A percentile compares a stretch with the other conserved stretches of the same genome.
Conservation (phyloP, 257 asterid species). For the Primulina eburnea region DNA sequence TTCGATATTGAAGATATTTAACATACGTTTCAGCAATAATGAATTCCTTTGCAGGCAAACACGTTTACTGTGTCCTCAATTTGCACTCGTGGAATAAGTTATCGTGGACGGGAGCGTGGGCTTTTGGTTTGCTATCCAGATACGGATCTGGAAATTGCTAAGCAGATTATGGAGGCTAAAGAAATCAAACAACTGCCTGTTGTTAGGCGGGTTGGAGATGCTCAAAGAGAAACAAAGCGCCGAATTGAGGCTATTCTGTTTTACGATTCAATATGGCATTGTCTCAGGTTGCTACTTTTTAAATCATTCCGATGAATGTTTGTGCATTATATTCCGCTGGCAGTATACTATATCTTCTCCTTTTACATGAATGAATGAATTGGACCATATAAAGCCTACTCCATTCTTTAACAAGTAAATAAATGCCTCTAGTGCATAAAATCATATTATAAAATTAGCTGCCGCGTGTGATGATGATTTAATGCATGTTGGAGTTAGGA, state of each 20-base stretch:
- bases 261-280: conserved; percentile 73
- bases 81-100: conserved; percentile 75
- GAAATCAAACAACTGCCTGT: conserved; percentile 91
- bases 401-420: background rate
- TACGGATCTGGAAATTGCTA: conserved; percentile 78
- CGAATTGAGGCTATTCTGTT: conserved; percentile 57
- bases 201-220: conserved; percentile 59
- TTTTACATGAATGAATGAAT: conserved; percentile 1
- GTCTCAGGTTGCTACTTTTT: conserved; percentile 56
- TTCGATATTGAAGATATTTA: background rate
- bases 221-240: conserved; percentile 61
- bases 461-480: no score
- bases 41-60: conserved; percentile 47
- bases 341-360: background rate
- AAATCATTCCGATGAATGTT: background rate
- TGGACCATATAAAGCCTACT: no score
- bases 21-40: conserved; percentile 2
- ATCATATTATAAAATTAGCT: no score
- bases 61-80: conserved; percentile 66
- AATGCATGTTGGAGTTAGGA: background rate
- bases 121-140: conserved; percentile 84
- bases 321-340: conserved; percentile 9
- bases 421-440: background rate
- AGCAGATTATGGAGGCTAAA: conserved; percentile 97
- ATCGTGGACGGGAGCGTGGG: conserved; percentile 69